Base-by-base conservation (phyloP, 805 yeast genomes). In the Candida krabiensis region DNA sequence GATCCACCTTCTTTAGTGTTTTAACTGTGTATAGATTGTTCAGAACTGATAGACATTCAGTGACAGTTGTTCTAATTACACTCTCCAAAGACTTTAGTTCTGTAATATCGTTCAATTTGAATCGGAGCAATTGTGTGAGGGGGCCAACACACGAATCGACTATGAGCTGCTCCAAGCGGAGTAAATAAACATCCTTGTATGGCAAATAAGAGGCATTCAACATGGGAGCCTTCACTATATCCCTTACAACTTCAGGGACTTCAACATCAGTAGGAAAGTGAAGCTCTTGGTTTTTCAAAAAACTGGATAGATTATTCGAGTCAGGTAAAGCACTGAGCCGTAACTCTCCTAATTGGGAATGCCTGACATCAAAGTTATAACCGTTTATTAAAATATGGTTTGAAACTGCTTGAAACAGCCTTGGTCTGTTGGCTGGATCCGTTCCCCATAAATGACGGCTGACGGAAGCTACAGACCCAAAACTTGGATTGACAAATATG, bases 401-500 rank as follows among this genome's bases (percentile, higher is more conserved):
- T 3, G 54, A 45, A 3, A 48, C 13, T 1, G 52, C 50, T 16
- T 53, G 49, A 33, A 44, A 59, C 9, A 56, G 25, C 14, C 41
- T 46, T 4, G 64, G 64, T 11, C 38, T 30, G 5, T 23, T 17
- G 0, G 14, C 14, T 2, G 36, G 12, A 16, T 36, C 30, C 1
- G 19, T 8, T 1, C 40, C 28, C 33, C 49, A 46, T 3, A 49
- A 16, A 2, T 17, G 19, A 1, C 29, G n/a, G 4, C 47, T 19
- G 3, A 44, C 33, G 1, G n/a, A 29, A 12, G 53, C 53, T 4
- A 51, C 28, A 7, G 35, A 28, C 7, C 55, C 58, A 11, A 50
- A 40, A 14, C 37, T 24, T 1, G 63, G 58, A 37, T 58, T 47
- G 9, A 59, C 44, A 28, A 58, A 44, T 3, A 58, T n/a, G 5